Conservation (phyloP, 2,329 filamentous ascomycete species). For the Parastagonospora avenae region DNA sequence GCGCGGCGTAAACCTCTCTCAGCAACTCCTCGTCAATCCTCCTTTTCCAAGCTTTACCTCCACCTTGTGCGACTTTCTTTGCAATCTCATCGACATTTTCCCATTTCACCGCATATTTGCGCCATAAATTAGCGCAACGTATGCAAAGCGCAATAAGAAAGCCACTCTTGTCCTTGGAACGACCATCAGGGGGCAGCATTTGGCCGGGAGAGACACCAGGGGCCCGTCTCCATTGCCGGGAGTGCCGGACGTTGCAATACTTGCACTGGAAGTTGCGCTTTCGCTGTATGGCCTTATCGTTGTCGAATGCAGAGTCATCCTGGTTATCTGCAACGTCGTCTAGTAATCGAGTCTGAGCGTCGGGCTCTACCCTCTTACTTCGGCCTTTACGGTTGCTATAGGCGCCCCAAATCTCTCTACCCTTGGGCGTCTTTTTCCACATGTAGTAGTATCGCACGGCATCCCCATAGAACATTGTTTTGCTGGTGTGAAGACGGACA, state of each 20-base stretch:
- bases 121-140: slow-evolving; percentile 90
- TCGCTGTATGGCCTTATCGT: slow-evolving; percentile 76
- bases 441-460: slow-evolving; percentile 95
- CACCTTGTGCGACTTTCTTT: slow-evolving; percentile 81
- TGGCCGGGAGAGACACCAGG: slow-evolving; percentile 76
- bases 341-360: slow-evolving; percentile 72
- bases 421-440: slow-evolving; percentile 93
- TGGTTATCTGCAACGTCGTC: slow-evolving; percentile 91
- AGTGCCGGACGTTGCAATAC: slow-evolving; percentile 81
- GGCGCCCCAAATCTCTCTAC: slow-evolving; percentile 86
- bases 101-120: slow-evolving; percentile 94
- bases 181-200: slow-evolving; percentile 69
- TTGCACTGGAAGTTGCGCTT: slow-evolving; percentile 92
- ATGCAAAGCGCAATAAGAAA: slow-evolving; percentile 84
- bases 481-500: slow-evolving; percentile 79
- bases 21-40: slow-evolving; percentile 93
- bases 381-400: slow-evolving; percentile 88
- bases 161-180: slow-evolving; percentile 77
- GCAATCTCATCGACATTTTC: slow-evolving; percentile 90
- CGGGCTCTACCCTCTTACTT: slow-evolving; percentile 70
- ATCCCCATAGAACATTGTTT: slow-evolving; percentile 76
- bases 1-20: slow-evolving; percentile 61
- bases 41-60: slow-evolving; percentile 82
- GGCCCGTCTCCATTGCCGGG: slow-evolving; percentile 89
- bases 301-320: slow-evolving; percentile 96